These are phyloP conservation scores for Nemania diffusa DNA, from an alignment of 2,329 filamentous ascomycete genomes.

Conservation along the genomic window DNA sequence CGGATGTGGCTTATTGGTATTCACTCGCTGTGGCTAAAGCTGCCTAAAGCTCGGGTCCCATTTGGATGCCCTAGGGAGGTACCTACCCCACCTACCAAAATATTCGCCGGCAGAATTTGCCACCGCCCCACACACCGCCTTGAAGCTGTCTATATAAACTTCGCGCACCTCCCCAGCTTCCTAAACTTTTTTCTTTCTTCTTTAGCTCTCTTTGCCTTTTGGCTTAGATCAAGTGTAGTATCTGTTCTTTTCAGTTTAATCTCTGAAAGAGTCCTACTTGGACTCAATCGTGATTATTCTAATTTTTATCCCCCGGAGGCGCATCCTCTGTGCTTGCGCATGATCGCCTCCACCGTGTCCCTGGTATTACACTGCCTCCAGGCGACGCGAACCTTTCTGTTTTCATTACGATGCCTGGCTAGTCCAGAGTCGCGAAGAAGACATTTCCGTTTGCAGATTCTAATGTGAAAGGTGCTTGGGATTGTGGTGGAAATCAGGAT, in stretches of 20 bases:
- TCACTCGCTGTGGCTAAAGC: slow-evolving; percentile 4
- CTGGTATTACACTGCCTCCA: slow-evolving; percentile 78
- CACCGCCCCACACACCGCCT: slow-evolving; percentile 43
- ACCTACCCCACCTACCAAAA: neutral
- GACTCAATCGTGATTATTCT: slow-evolving; percentile 79
- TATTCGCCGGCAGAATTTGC: slow-evolving; percentile 31
- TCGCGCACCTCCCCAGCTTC: slow-evolving; percentile 14
- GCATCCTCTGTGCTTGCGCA: slow-evolving; percentile 76
- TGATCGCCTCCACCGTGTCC: slow-evolving; percentile 72
- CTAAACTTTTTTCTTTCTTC: slow-evolving; percentile 59
- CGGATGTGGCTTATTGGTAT: neutral
- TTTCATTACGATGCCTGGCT: slow-evolving; percentile 64
- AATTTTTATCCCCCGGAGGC: slow-evolving; percentile 71
- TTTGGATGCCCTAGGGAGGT: neutral
- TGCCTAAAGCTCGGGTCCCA: neutral
- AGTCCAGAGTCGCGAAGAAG: slow-evolving; percentile 66
- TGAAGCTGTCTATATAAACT: slow-evolving; percentile 31
- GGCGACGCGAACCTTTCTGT: slow-evolving; percentile 71
- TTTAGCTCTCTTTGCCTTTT: slow-evolving; percentile 62
- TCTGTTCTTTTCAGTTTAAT: slow-evolving; percentile 98
- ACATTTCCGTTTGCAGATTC: too few relatives aligned
- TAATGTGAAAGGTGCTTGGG: too few relatives aligned
- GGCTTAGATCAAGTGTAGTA: slow-evolving; percentile 91
- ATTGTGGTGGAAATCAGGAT: too few relatives aligned
- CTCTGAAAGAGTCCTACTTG: slow-evolving; percentile 80